These are phyloP conservation scores for Wickerhamiella lipophila DNA, from an alignment of 805 yeast species.

Conservation along the genomic window DNA sequence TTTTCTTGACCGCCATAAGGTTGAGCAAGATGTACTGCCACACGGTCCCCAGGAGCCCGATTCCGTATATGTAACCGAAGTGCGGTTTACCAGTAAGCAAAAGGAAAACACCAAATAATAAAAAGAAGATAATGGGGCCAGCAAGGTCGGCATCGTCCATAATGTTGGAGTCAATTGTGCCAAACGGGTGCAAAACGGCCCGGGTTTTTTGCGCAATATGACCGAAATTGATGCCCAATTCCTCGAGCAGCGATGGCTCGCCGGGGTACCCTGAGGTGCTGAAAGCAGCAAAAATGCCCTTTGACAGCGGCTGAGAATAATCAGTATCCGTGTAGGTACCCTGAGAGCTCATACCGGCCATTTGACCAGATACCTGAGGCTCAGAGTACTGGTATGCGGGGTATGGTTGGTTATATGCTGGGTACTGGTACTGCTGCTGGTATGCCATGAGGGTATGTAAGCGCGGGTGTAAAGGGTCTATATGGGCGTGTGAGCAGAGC, in stretches of 20 bases:
- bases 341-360: slow-evolving; percentile 11
- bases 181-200: slow-evolving; percentile 72
- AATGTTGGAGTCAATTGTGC: slow-evolving; percentile 54
- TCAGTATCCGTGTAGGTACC: slow-evolving; percentile 7
- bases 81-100: slow-evolving; percentile 83
- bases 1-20: slow-evolving; percentile 52
- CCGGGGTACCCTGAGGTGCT: slow-evolving; percentile 88
- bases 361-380: slow-evolving; percentile 8
- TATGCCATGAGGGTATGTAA: background rate
- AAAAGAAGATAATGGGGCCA: slow-evolving; percentile 83
- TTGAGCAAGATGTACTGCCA: slow-evolving; percentile 75
- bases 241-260: slow-evolving; percentile 89
- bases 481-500: too few species aligned
- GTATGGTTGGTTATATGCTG: background rate
- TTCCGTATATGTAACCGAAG: slow-evolving; percentile 94
- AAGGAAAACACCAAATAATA: slow-evolving; percentile 71
- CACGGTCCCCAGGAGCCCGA: slow-evolving; percentile 79
- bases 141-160: slow-evolving; percentile 87
- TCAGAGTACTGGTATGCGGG: background rate
- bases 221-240: slow-evolving; percentile 79
- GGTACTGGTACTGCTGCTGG: background rate
- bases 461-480: too few species aligned
- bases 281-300: slow-evolving; percentile 81
- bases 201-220: slow-evolving; percentile 73
- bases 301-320: slow-evolving; percentile 35